Percentiles rank a stretch among this genome's conserved stretches.
phyloP scores from a whole-genome alignment of 2,329 filamentous ascomycete species.

The Lojkania enalia region DNA sequence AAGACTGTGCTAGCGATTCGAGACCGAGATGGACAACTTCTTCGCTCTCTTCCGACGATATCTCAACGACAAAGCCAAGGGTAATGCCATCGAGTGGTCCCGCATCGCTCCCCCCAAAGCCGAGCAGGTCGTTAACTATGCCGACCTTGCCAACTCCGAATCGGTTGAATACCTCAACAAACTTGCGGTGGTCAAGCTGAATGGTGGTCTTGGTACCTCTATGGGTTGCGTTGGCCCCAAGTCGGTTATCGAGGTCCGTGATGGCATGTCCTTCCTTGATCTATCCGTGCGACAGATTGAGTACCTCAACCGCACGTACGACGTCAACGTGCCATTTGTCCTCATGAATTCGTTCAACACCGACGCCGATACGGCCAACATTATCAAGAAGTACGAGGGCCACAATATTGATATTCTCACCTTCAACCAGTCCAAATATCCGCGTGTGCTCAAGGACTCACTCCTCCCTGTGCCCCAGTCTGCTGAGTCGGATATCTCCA shows the following conservation, averaged over 20 bases:
- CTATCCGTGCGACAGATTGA: slow-evolving; percentile 98
- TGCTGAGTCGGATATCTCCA: slow-evolving; percentile 82
- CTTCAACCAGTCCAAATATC: slow-evolving; percentile 99
- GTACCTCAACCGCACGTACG: slow-evolving; percentile 97
- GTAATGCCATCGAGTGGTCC: slow-evolving; percentile 94
- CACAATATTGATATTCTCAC: slow-evolving; percentile 99
- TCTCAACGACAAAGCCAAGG: slow-evolving; percentile 98
- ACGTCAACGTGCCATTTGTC: slow-evolving; percentile 95
- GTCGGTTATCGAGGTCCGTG: slow-evolving; percentile 98
- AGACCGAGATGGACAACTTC: slow-evolving; percentile 99
- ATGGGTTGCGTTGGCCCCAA: slow-evolving; percentile 99
- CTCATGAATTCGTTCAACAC: slow-evolving; percentile 99
- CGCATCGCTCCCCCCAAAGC: slow-evolving; percentile 92
- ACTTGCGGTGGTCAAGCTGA: slow-evolving; percentile 97
- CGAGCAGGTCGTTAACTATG: slow-evolving; percentile 94
- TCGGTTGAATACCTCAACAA: slow-evolving; percentile 95
- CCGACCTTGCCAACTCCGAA: slow-evolving; percentile 83
- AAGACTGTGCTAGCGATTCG: slow-evolving; percentile 69
- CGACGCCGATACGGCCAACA: slow-evolving; percentile 94
- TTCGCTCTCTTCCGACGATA: slow-evolving; percentile 98
- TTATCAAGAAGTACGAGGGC: slow-evolving; percentile 99
- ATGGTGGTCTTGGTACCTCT: slow-evolving; percentile 97
- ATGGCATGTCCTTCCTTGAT: slow-evolving; percentile 99
- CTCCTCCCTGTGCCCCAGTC: slow-evolving; percentile 92
- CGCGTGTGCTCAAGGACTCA: slow-evolving; percentile 97